Percentiles rank a stretch among this genome's conserved stretches.
These are phyloP conservation scores for Phylloporus sp. DNA, from an alignment of 768 basidiomycete species.

Conservation along the genomic window DNA sequence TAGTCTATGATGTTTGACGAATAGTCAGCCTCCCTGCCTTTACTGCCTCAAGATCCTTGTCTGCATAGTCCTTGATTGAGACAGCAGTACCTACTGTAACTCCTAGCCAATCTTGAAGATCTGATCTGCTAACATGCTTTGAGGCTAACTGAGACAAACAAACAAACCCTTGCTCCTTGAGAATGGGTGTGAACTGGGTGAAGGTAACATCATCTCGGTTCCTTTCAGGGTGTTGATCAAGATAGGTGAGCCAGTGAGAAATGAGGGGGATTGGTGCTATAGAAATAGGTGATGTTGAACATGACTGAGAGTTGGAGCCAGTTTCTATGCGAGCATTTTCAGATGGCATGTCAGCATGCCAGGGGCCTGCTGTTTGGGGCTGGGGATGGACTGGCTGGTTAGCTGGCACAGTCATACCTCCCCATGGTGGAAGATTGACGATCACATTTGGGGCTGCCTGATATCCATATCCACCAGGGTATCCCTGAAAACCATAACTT, in stretches of 20 bases:
- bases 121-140: background rate
- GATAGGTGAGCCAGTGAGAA: background rate
- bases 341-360: background rate
- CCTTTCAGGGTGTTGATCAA: background rate
- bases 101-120: background rate
- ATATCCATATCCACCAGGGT: background rate
- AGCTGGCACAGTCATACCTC: background rate
- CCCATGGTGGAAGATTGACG: background rate
- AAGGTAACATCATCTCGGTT: background rate
- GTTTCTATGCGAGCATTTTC: too few relatives aligned
- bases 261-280: background rate
- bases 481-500: background rate
- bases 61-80: background rate
- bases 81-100: background rate
- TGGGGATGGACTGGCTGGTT: background rate
- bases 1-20: background rate
- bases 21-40: background rate
- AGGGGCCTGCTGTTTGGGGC: background rate
- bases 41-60: background rate
- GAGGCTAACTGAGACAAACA: background rate
- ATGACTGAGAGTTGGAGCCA: background rate
- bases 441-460: background rate
- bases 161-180: background rate
- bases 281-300: background rate
- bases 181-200: background rate